Percentiles rank a stretch among this genome's conserved stretches.
Evolutionary conservation across 441 rosid species (phyloP).

Genomic region (Syzygium syzygioides): DNA sequence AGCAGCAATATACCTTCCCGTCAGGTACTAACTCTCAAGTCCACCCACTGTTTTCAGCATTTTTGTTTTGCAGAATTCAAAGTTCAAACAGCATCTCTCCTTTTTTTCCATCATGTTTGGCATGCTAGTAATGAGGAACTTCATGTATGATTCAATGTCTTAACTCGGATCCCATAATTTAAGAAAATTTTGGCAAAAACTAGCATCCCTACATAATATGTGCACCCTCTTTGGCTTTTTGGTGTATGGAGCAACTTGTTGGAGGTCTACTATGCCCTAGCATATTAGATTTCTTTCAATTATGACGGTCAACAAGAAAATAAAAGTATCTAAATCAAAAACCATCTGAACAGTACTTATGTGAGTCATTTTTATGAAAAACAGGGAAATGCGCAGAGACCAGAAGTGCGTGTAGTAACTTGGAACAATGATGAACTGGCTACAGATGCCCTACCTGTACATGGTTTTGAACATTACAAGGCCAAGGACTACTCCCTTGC

Average conservation of each 20-base stretch:
- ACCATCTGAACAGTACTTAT: background rate
- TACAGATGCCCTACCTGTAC: conserved; percentile 94
- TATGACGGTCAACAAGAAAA: background rate
- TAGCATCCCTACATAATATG: background rate
- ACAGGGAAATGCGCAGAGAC: conserved; percentile 97
- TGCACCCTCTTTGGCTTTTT: background rate
- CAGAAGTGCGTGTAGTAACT: conserved; percentile 85
- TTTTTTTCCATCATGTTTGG: background rate
- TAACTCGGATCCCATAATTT: background rate
- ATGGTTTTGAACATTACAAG: conserved; percentile 97
- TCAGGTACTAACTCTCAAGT: conserved; percentile 52
- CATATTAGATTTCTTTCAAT: background rate
- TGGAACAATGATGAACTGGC: conserved; percentile 99
- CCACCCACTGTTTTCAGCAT: background rate
- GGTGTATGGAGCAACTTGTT: background rate
- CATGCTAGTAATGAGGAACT: background rate
- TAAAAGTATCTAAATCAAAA: background rate
- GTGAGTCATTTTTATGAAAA: conserved; percentile 8
- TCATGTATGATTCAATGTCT: background rate
- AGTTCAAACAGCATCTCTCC: background rate
- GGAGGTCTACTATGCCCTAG: background rate
- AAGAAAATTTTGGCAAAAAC: background rate
- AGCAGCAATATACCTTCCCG: conserved; percentile 65
- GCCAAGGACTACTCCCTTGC: conserved; percentile 97
- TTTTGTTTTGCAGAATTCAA: background rate